phyloP scores from a whole-genome alignment of 2,329 filamentous ascomycete genomes.

The Diaporthe nobilis region DNA sequence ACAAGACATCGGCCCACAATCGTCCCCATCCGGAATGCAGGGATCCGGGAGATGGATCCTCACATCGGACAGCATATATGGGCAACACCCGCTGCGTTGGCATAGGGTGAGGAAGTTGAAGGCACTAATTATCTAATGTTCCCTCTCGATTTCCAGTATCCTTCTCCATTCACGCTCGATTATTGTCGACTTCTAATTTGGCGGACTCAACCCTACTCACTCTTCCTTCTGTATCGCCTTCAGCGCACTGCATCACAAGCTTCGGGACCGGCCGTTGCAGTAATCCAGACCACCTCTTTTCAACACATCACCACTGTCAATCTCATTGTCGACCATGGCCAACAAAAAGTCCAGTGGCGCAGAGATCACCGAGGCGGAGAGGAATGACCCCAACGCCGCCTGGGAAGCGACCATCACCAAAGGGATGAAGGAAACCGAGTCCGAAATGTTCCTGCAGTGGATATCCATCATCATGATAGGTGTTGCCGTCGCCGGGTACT shows the following conservation, averaged over 20 bases:
- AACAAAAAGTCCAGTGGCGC: slow-evolving; percentile 32
- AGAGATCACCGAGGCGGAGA: slow-evolving; percentile 39
- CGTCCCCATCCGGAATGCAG: slow-evolving; percentile 23
- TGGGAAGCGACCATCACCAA: slow-evolving; percentile 41
- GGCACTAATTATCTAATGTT: neutral
- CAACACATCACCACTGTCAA: neutral
- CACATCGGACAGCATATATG: slow-evolving; percentile 13
- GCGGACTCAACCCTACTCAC: neutral
- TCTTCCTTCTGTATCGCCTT: neutral
- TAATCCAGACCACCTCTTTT: no score
- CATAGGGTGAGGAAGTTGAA: neutral
- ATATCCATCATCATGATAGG: slow-evolving; percentile 39
- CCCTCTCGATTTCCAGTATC: no score
- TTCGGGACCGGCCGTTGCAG: neutral
- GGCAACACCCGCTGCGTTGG: neutral
- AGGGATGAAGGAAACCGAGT: slow-evolving; percentile 41
- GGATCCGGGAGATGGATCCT: slow-evolving; percentile 11
- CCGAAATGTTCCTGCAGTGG: slow-evolving; percentile 41
- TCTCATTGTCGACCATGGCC: slow-evolving; percentile 1
- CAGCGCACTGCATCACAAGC: neutral
- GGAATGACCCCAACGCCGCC: slow-evolving; percentile 27
- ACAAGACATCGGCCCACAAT: slow-evolving; percentile 25
- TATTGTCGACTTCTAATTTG: neutral
- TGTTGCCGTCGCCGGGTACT: slow-evolving; percentile 31
- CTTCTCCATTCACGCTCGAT: neutral